A percentile compares a stretch with the other conserved stretches of the same genome.
Conservation (phyloP, 306 rosid species). For the Cicer chorassanicum region DNA sequence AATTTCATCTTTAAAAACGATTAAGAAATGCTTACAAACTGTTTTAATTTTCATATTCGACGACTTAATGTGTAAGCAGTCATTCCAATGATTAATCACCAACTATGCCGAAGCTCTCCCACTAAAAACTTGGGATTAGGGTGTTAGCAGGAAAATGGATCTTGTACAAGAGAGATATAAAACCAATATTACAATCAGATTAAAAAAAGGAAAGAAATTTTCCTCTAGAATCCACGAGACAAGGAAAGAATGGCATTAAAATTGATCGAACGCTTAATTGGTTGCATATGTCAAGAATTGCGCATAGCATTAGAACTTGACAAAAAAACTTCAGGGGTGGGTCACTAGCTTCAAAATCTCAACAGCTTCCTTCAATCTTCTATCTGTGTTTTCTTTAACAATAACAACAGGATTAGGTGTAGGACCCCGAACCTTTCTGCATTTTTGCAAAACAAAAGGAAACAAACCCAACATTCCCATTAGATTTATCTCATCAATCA, state of each 20-base stretch:
- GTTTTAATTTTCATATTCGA: too few relatives aligned
- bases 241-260: slow-evolving; percentile 30
- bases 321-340: slow-evolving; percentile 22
- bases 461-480: not conserved
- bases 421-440: slow-evolving; percentile 64
- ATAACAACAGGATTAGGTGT: slow-evolving; percentile 37
- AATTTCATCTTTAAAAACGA: too few relatives aligned
- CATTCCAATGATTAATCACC: too few relatives aligned
- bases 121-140: too few relatives aligned
- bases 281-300: not conserved
- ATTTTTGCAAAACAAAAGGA: slow-evolving; percentile 5
- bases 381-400: slow-evolving; percentile 61
- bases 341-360: slow-evolving; percentile 63
- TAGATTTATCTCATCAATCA: not conserved
- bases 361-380: slow-evolving; percentile 74
- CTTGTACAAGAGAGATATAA: too few relatives aligned
- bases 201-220: not conserved
- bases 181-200: not conserved
- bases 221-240: slow-evolving; percentile 44
- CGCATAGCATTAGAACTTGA: not conserved
- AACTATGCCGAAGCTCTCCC: too few relatives aligned
- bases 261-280: not conserved
- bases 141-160: too few relatives aligned
- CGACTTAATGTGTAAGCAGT: too few relatives aligned
- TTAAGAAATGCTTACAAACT: too few relatives aligned